A percentile compares a stretch with the other conserved stretches of the same genome.
Evolutionary conservation across 2,329 filamentous ascomycete genomes (phyloP).

Genomic region (Grosmannia huntii): DNA sequence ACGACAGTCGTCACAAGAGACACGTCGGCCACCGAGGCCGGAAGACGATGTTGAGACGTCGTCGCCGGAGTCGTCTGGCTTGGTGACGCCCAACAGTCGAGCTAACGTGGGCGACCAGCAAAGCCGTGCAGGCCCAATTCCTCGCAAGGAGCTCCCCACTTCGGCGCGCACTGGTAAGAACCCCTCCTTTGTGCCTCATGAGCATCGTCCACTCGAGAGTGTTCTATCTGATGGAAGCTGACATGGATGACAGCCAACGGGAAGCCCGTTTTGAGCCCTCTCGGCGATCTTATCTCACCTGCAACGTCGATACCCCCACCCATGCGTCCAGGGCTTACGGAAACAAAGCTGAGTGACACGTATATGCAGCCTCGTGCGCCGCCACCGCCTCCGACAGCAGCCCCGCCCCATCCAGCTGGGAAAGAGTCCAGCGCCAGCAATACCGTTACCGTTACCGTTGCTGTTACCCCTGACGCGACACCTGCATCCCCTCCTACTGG

Average conservation of each 20-base stretch:
- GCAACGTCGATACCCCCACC: constrained; percentile 1
- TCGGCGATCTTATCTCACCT: constrained; percentile 10
- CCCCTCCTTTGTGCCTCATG: not conserved
- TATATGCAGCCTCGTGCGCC: constrained; percentile 47
- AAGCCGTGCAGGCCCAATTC: constrained; percentile 34
- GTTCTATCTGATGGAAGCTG: not conserved
- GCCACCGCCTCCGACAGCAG: constrained; percentile 42
- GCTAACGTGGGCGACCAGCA: constrained; percentile 30
- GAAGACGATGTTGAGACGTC: constrained; percentile 32
- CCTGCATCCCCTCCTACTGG: constrained; percentile 29
- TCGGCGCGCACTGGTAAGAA: constrained; percentile 31
- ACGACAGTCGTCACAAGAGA: constrained; percentile 45
- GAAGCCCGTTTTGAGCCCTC: constrained; percentile 15
- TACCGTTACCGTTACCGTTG: not conserved
- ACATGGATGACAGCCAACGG: constrained; percentile 21
- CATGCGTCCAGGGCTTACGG: constrained; percentile 18
- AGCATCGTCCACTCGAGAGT: not conserved
- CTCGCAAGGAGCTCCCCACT: constrained; percentile 51
- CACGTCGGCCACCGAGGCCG: constrained; percentile 34
- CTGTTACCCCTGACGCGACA: constrained; percentile 21
- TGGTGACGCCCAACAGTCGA: constrained; percentile 22
- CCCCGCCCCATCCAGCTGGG: constrained; percentile 22
- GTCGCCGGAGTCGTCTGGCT: constrained; percentile 26
- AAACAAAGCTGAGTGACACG: constrained; percentile 34
- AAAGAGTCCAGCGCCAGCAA: constrained; percentile 34